Conservation (phyloP, 352 stramenopile genomes). For the Globisporangium nagaii region DNA sequence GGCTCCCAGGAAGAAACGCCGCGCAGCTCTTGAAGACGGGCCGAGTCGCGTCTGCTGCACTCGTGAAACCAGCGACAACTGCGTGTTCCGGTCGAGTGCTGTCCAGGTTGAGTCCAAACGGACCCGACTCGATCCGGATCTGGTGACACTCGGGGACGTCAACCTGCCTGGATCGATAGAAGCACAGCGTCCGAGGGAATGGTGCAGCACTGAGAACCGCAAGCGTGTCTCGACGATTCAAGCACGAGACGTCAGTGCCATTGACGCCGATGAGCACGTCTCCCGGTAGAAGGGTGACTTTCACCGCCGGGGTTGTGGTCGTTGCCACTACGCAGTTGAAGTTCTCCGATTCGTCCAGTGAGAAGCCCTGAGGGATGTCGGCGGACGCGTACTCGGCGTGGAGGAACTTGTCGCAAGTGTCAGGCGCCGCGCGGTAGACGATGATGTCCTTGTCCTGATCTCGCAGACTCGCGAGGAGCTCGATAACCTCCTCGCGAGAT, state of each 20-base stretch:
- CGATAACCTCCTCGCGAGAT: slow-evolving; percentile 30
- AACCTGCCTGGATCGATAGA: slow-evolving; percentile 13
- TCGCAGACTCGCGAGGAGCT: slow-evolving; percentile 23
- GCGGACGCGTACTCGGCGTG: slow-evolving; percentile 16
- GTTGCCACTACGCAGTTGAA: slow-evolving; percentile 33
- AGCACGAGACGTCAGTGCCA: slow-evolving; percentile 26
- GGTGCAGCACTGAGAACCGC: slow-evolving; percentile 19
- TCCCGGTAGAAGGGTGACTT: slow-evolving; percentile 14
- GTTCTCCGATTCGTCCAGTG: slow-evolving; percentile 27
- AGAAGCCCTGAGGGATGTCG: slow-evolving; percentile 22
- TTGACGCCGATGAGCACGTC: slow-evolving; percentile 50
- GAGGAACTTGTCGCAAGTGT: slow-evolving; percentile 21
- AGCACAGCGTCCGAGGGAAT: slow-evolving; percentile 30
- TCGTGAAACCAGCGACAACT: slow-evolving; percentile 41
- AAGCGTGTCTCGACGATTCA: slow-evolving; percentile 24
- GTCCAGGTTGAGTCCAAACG: slow-evolving; percentile 51
- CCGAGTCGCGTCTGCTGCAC: slow-evolving; percentile 24
- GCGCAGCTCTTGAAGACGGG: slow-evolving; percentile 27
- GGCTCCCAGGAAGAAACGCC: slow-evolving; percentile 37
- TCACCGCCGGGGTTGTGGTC: slow-evolving; percentile 5
- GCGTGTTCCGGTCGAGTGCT: slow-evolving; percentile 19
- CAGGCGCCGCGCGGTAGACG: slow-evolving; percentile 31
- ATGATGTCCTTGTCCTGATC: slow-evolving; percentile 53
- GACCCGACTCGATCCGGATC: slow-evolving; percentile 30
- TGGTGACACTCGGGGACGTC: slow-evolving; percentile 35